These are phyloP conservation scores for Micromonas pusilla DNA, from an alignment of 139 green algal species.

Conservation along the genomic window DNA sequence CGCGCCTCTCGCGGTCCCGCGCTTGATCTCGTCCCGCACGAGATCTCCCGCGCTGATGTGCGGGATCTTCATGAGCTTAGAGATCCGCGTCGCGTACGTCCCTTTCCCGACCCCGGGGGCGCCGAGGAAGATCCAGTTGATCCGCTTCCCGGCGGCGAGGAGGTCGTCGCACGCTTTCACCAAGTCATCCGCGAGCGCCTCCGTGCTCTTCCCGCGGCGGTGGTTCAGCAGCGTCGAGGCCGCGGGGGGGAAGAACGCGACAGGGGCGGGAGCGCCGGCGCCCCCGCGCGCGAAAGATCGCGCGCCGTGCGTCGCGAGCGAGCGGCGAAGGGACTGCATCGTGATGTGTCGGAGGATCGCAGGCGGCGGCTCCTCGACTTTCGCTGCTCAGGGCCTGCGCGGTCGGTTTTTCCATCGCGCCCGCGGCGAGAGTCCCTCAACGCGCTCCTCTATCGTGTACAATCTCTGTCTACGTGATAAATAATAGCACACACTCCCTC, in stretches of 20 bases:
- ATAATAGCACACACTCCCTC: no score
- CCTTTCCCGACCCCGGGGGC: constrained; percentile 90
- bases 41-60: constrained; percentile 94
- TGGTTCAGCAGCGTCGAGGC: neutral
- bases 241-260: no score
- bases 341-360: neutral
- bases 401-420: no score
- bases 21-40: constrained; percentile 77
- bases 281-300: no score
- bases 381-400: no score
- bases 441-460: no score
- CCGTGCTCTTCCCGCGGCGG: neutral
- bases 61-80: constrained; percentile 62
- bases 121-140: constrained; percentile 43
- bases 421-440: no score
- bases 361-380: neutral
- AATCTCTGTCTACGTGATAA: no score
- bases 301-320: neutral
- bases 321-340: neutral
- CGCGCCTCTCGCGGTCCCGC: constrained; percentile 38
- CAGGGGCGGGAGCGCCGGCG: no score
- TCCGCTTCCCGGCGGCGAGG: neutral
- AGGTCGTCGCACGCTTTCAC: neutral
- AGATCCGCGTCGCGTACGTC: constrained; percentile 79
- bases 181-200: neutral